Evolutionary conservation across 1,284 basidiomycete genomes (phyloP).

Genomic region (Athelia psychrophila): DNA sequence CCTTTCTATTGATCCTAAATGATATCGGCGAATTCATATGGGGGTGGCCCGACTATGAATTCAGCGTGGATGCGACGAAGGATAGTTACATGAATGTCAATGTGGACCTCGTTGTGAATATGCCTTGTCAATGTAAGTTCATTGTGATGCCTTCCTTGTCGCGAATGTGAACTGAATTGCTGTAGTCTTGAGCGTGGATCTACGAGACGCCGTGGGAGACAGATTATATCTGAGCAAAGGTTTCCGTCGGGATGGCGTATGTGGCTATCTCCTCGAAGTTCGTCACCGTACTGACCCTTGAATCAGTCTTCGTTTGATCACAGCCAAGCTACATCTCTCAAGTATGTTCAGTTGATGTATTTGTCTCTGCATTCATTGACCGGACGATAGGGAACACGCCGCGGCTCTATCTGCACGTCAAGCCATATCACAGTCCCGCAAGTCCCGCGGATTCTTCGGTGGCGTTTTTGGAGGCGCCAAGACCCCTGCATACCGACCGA

Average conservation of each 20-base stretch:
- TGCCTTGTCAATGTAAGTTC: conserved; percentile 86
- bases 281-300: conserved; percentile 4
- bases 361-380: no score
- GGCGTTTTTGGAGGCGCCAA: conserved; percentile 43
- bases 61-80: conserved; percentile 72
- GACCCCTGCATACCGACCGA: conserved; percentile 56
- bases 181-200: conserved; percentile 68
- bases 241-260: conserved; percentile 83
- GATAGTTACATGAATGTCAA: conserved; percentile 77
- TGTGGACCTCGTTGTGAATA: conserved; percentile 87
- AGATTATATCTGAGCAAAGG: conserved; percentile 82
- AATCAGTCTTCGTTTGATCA: conserved; percentile 77
- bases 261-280: conserved; percentile 19
- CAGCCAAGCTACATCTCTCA: conserved; percentile 75
- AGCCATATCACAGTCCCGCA: conserved; percentile 66
- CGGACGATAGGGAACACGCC: conserved; percentile 50
- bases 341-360: conserved; percentile 36
- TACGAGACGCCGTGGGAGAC: conserved; percentile 92
- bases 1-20: conserved; percentile 77
- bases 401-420: conserved; percentile 64
- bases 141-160: not conserved
- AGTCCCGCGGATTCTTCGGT: conserved; percentile 66
- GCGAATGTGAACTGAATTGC: not conserved
- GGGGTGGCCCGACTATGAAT: conserved; percentile 87
- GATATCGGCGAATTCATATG: conserved; percentile 90